Evolutionary conservation across 345 rosid genomes (phyloP), one percentile per base, ranked within the genome.

Genomic region (Citrus cavaleriei): DNA sequence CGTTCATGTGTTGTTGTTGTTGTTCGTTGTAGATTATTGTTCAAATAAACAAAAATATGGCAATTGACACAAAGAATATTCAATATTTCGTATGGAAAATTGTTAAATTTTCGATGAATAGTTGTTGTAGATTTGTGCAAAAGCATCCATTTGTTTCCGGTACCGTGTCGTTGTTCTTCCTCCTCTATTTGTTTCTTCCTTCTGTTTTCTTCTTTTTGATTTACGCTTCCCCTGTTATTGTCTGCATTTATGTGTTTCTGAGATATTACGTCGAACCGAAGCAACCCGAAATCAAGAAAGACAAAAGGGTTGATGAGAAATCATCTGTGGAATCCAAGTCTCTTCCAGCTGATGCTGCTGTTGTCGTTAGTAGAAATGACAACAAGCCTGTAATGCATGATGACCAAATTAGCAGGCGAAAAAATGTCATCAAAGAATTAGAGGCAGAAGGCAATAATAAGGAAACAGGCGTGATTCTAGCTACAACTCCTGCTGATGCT

Each of bases 181-280:
- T 84, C 34, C 76, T 96, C 59, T 92, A 86, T 46, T 54, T 80
- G 62, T 87, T 87, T 61, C 84, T 86, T 73, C 95, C 97, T 35
- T 81, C 84, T 57, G 69, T 88, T 75, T 91, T 96, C 88, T 81
- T 58, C 79, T 28, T 86, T 75, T 38, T 93, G 85, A 34, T 92
- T 67, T 93, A 67, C 67, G 71, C 88, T 79, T 80, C 85, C 62
- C 94, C 94, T 1, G 34, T 91, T 55, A n/a, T 91, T 18, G 78
- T 81, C 57, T 85, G 80, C 85, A 75, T 85, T 54, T 63, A 70
- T 30, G 77, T 86, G 71, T 78, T 72, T 30, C 63, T 87, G 38
- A 79, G 81, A 32, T 74, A 66, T 57, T 85, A 83, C 77, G 38
- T 71, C 68, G 72, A 65, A 77, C n/a, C 62, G 28, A 78, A 81